Evolutionary conservation across 805 yeast genomes (phyloP).

Genomic region (Millerozyma acaciae): DNA sequence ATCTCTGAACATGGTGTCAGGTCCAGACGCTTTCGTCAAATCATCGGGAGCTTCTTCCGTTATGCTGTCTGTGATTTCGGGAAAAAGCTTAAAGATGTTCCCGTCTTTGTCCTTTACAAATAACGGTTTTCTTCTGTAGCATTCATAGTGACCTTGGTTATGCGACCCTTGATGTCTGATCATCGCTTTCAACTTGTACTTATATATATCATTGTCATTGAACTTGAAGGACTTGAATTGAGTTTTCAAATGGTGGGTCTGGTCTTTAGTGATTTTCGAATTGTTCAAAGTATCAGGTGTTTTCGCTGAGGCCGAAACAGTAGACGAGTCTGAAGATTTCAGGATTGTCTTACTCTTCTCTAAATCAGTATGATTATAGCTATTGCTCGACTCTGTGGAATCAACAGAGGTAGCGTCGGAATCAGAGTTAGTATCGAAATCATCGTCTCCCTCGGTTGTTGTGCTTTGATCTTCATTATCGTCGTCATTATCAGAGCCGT

Average conservation of each 20-base stretch:
- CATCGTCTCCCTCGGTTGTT: slow-evolving; percentile 10
- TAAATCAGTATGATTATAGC: neutral
- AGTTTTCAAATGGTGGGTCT: slow-evolving; percentile 29
- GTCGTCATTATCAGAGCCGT: slow-evolving; percentile 28
- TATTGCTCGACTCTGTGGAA: slow-evolving; percentile 14
- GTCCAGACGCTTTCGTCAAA: slow-evolving; percentile 3
- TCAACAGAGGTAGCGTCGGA: slow-evolving; percentile 18
- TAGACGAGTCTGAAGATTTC: slow-evolving; percentile 5
- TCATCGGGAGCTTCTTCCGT: slow-evolving; percentile 10
- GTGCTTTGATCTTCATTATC: slow-evolving; percentile 17
- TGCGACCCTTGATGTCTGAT: slow-evolving; percentile 89
- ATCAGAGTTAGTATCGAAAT: slow-evolving; percentile 15
- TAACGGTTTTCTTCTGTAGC: slow-evolving; percentile 73
- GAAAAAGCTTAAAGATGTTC: slow-evolving; percentile 35
- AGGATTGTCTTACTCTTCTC: neutral
- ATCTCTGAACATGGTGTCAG: slow-evolving; percentile 4
- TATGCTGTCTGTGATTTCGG: slow-evolving; percentile 32
- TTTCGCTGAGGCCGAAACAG: slow-evolving; percentile 8
- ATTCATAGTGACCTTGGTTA: slow-evolving; percentile 85
- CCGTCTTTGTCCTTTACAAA: slow-evolving; percentile 45
- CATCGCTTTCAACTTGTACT: slow-evolving; percentile 63
- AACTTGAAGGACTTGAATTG: slow-evolving; percentile 37
- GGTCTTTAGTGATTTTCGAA: slow-evolving; percentile 37
- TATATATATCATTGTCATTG: slow-evolving; percentile 38
- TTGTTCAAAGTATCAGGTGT: slow-evolving; percentile 28